A percentile compares a stretch with the other conserved stretches of the same genome.
These are phyloP conservation scores for Zygosaccharomyces bailii DNA, from an alignment of 805 yeast genomes.

Conservation along the genomic window DNA sequence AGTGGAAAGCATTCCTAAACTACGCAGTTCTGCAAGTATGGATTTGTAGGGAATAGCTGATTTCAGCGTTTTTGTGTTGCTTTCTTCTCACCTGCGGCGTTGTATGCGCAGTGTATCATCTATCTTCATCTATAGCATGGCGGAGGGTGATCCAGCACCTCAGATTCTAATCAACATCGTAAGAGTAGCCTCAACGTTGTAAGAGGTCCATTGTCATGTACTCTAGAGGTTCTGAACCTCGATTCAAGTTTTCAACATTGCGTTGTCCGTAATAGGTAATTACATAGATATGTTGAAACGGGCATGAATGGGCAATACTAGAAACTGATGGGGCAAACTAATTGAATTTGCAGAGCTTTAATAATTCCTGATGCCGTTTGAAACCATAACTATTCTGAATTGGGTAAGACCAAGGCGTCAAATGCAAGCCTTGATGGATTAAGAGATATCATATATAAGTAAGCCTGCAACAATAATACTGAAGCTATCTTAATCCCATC, in stretches of 20 bases:
- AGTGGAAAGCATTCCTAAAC: no score
- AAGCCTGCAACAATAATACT: not conserved
- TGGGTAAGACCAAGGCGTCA: not conserved
- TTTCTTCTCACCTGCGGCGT: no score
- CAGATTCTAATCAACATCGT: no score
- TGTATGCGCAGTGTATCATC: no score
- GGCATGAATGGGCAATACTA: not conserved
- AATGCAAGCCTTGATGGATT: not conserved
- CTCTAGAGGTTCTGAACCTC: not conserved
- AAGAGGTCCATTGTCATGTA: not conserved
- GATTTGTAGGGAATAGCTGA: not conserved
- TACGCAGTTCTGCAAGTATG: not conserved
- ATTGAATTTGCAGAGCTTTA: not conserved
- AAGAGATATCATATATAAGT: not conserved
- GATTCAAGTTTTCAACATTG: constrained; percentile 2
- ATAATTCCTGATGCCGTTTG: not conserved
- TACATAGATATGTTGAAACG: constrained; percentile 5
- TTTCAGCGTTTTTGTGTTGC: not conserved
- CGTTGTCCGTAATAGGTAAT: constrained; percentile 6
- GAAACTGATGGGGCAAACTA: not conserved
- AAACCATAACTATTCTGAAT: constrained; percentile 1
- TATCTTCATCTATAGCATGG: no score
- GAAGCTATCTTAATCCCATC: not conserved
- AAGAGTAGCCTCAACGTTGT: not conserved
- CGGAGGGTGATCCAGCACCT: no score